Conservation (phyloP, 352 stramenopile genomes). For the Pythium coloratum region DNA sequence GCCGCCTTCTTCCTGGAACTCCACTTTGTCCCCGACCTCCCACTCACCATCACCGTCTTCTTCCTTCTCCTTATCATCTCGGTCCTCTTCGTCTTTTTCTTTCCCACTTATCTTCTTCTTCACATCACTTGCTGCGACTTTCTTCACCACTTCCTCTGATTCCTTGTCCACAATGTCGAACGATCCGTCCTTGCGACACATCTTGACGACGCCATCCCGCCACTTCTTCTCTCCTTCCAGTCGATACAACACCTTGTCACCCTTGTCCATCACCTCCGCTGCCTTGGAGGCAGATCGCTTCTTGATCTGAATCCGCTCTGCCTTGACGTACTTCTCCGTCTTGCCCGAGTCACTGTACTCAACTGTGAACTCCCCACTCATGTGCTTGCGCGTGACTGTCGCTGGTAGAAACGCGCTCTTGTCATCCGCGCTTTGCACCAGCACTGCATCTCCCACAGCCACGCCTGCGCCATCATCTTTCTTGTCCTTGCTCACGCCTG, state of each 20-base stretch:
- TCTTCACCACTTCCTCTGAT: slow-evolving; percentile 33
- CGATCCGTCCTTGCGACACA: slow-evolving; percentile 31
- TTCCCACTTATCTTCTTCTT: slow-evolving; percentile 25
- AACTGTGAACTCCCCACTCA: slow-evolving; percentile 29
- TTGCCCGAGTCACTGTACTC: slow-evolving; percentile 27
- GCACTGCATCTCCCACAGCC: slow-evolving; percentile 16
- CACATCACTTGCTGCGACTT: slow-evolving; percentile 25
- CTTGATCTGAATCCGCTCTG: slow-evolving; percentile 7
- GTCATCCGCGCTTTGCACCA: slow-evolving; percentile 18
- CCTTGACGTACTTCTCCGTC: slow-evolving; percentile 24
- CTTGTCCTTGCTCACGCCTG: background rate
- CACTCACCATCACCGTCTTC: slow-evolving; percentile 16
- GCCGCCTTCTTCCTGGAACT: slow-evolving; percentile 42
- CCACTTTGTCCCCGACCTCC: slow-evolving; percentile 30
- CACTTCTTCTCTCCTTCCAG: slow-evolving; percentile 24
- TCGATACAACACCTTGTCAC: slow-evolving; percentile 30
- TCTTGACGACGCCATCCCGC: slow-evolving; percentile 34
- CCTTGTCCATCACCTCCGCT: slow-evolving; percentile 20
- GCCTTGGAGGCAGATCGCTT: slow-evolving; percentile 15
- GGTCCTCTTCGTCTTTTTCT: slow-evolving; percentile 16
- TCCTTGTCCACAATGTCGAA: slow-evolving; percentile 39
- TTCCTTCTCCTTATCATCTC: slow-evolving; percentile 21
- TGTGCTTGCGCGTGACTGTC: slow-evolving; percentile 24
- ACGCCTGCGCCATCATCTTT: background rate
- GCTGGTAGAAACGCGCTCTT: slow-evolving; percentile 11